Base-by-base conservation (phyloP, 257 asterid species). In the Solanum gandarillasii region DNA sequence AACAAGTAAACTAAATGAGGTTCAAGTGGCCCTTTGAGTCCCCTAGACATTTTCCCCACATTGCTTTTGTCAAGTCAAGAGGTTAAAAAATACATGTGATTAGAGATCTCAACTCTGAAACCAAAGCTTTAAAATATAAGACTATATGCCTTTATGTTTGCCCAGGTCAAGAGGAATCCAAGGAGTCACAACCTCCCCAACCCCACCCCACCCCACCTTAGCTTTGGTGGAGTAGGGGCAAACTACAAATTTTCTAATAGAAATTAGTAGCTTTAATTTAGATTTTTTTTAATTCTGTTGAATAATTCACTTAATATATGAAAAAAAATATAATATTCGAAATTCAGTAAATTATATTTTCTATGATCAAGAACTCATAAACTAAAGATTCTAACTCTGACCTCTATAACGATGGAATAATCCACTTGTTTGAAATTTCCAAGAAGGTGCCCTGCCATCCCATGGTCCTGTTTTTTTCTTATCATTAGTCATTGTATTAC, bases 21-120 rank as follows among this genome's bases (percentile, higher is more conserved):
- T 75, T 35, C 5, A 35, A 36, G 83, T 74, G 31, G 83, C 83
- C 82, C 83, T 35, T 38, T 75, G 31, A 43, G 68, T 29, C 27
- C 67, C 39, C 14, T 13, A 9, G 29, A 81, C 20, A 8, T 81
- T 29, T 81, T 18, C 41, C 85, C 68, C 70, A 18, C 85, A 81
- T 46, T 46, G 85, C 41, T 81, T 29, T 46, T 46, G 39, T 81
- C 27, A 43, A 5, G 25, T 71, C 78, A 71, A 8, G 25, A 25
- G 6, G 41, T 16, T 81, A 20, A 46, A 20, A 9, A 29, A 18
- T 46, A 81, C 21, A 27, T 29, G 84, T 78, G 25, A 78, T 41
- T 78, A 78, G 67, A 43, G 38, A 79, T 43, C 65, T 79, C 27
- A 79, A 79, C 84, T 43, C 36, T 79, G 13, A 79, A 79, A 41